Conservation (phyloP, 2,329 filamentous ascomycete species). For the Xenoacremonium recifei region DNA sequence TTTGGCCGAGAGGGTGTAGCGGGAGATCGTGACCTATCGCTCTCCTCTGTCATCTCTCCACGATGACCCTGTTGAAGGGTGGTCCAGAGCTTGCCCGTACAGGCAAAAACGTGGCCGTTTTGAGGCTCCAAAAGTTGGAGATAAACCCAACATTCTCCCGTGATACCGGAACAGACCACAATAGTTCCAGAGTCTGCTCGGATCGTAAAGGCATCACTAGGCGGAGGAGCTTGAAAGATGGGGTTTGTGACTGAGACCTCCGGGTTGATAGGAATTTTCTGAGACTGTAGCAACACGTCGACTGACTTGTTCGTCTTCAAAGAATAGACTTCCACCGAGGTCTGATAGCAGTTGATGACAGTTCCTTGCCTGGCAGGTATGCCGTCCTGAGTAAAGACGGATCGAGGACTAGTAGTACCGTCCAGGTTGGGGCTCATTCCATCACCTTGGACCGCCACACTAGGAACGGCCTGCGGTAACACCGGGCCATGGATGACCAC, state of each 20-base stretch:
- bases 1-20: slow-evolving; percentile 39
- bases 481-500: slow-evolving; percentile 78
- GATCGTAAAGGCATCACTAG: slow-evolving; percentile 71
- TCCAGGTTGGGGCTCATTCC: slow-evolving; percentile 40
- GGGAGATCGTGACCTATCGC: slow-evolving; percentile 37
- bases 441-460: slow-evolving; percentile 35
- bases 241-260: slow-evolving; percentile 56
- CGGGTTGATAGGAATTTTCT: slow-evolving; percentile 58
- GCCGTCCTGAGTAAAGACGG: slow-evolving; percentile 36
- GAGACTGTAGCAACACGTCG: slow-evolving; percentile 70
- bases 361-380: slow-evolving; percentile 33
- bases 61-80: slow-evolving; percentile 64
- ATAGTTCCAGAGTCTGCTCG: slow-evolving; percentile 71
- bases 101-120: slow-evolving; percentile 53
- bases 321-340: slow-evolving; percentile 85
- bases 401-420: slow-evolving; percentile 40
- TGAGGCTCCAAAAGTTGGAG: slow-evolving; percentile 45
- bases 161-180: slow-evolving; percentile 74
- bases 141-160: slow-evolving; percentile 85
- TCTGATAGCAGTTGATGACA: slow-evolving; percentile 69
- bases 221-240: slow-evolving; percentile 65
- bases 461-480: slow-evolving; percentile 41
- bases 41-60: slow-evolving; percentile 47
- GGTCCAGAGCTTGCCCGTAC: slow-evolving; percentile 91
- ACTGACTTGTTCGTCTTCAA: slow-evolving; percentile 71